These are phyloP conservation scores for Clonostachys chloroleuca DNA, from an alignment of 2,329 filamentous ascomycete genomes.

Conservation along the genomic window DNA sequence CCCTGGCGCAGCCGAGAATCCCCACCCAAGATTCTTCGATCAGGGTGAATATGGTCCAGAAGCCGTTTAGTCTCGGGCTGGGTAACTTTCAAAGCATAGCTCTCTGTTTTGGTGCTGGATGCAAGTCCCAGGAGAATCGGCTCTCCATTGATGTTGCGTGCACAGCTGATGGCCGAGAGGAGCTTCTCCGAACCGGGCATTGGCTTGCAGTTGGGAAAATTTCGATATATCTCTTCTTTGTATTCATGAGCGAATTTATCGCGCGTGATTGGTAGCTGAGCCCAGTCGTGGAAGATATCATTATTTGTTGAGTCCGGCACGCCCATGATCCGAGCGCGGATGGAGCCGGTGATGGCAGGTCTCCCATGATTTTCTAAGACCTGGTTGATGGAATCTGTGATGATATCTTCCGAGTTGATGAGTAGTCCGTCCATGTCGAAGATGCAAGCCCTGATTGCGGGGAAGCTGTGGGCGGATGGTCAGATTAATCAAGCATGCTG, in stretches of 20 bases:
- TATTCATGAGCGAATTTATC: constrained; percentile 31
- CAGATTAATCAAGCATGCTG: too few species aligned
- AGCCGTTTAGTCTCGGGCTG: constrained; percentile 9
- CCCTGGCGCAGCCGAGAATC: constrained; percentile 58
- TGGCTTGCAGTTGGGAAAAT: constrained; percentile 39
- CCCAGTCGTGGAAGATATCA: constrained; percentile 64
- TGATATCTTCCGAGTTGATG: constrained; percentile 68
- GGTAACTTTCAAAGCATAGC: constrained; percentile 58
- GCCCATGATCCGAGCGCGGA: constrained; percentile 68
- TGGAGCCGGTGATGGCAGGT: constrained; percentile 57
- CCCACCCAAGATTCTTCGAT: constrained; percentile 59
- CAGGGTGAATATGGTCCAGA: constrained; percentile 38
- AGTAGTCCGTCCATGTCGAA: constrained; percentile 74
- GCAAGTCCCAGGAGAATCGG: constrained; percentile 59
- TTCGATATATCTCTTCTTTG: constrained; percentile 11
- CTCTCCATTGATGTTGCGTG: constrained; percentile 12
- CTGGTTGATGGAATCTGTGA: constrained; percentile 59
- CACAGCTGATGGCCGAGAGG: constrained; percentile 35
- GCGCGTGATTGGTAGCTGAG: constrained; percentile 56
- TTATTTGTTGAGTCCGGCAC: constrained; percentile 42
- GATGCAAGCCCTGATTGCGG: constrained; percentile 57
- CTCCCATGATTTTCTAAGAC: constrained; percentile 56
- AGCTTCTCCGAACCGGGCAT: constrained; percentile 59
- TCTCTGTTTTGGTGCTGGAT: constrained; percentile 54
- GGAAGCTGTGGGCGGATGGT: constrained; percentile 3